Percentiles rank a stretch among this genome's conserved stretches.
Evolutionary conservation across 1,284 basidiomycete genomes (phyloP).

Genomic region (Trichosporon ovoides): DNA sequence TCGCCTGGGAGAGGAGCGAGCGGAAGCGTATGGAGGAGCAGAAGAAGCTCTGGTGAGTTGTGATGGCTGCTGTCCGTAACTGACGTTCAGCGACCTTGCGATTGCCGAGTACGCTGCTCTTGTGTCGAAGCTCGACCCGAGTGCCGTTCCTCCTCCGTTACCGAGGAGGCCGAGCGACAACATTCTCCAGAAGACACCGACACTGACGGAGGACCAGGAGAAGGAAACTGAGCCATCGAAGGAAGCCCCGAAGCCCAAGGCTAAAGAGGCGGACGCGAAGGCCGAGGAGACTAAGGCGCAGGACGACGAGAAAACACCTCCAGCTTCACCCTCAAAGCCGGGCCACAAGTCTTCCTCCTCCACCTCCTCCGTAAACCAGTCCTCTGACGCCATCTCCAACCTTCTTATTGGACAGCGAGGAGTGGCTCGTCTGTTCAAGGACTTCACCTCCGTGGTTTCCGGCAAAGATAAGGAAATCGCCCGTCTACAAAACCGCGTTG

Average conservation of each 20-base stretch:
- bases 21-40: conserved; percentile 43
- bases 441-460: conserved; percentile 37
- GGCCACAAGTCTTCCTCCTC: conserved; percentile 2
- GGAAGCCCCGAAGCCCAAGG: not conserved
- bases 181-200: conserved; percentile 25
- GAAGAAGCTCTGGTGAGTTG: conserved; percentile 42
- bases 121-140: conserved; percentile 38
- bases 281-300: conserved; percentile 3
- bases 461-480: conserved; percentile 55
- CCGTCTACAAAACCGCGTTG: conserved; percentile 68
- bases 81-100: conserved; percentile 38
- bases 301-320: too few species aligned
- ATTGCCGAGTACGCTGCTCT: conserved; percentile 39
- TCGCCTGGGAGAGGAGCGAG: conserved; percentile 39
- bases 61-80: not conserved
- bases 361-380: conserved; percentile 4
- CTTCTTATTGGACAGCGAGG: conserved; percentile 45
- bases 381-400: conserved; percentile 41
- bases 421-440: conserved; percentile 43
- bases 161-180: conserved; percentile 21
- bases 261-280: not conserved
- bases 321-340: too few species aligned
- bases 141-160: conserved; percentile 33
- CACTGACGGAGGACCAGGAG: not conserved
- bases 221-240: not conserved